Percentiles rank a stretch among this genome's conserved stretches.
phyloP scores from a whole-genome alignment of 192 early-diverging fungal genomes.

The Umbelopsis vinacea region DNA sequence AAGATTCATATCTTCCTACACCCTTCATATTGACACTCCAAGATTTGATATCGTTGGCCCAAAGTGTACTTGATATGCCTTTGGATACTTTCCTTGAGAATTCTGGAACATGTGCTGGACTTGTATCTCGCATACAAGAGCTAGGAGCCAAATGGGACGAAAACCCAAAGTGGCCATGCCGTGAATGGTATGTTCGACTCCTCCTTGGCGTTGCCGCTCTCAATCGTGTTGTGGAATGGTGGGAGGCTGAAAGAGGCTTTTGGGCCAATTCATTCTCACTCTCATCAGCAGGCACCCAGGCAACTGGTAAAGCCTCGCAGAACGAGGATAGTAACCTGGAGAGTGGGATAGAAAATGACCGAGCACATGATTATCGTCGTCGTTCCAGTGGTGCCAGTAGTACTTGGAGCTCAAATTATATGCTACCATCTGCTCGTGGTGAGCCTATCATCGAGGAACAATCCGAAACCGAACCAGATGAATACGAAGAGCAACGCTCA shows the following conservation, averaged over 20 bases:
- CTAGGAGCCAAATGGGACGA: slow-evolving; percentile 67
- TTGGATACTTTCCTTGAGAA: slow-evolving; percentile 62
- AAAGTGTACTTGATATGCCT: slow-evolving; percentile 73
- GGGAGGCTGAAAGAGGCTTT: slow-evolving; percentile 74
- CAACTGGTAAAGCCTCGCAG: not conserved
- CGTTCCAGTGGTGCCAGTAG: slow-evolving; percentile 7
- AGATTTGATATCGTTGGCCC: slow-evolving; percentile 72
- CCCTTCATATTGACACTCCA: slow-evolving; percentile 66
- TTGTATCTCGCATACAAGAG: slow-evolving; percentile 60
- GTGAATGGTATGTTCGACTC: slow-evolving; percentile 63
- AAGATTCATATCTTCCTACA: slow-evolving; percentile 55
- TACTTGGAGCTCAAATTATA: slow-evolving; percentile 1
- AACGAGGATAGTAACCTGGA: not conserved
- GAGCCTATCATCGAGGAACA: not conserved
- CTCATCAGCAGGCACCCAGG: not conserved
- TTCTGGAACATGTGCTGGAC: slow-evolving; percentile 58
- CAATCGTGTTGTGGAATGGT: slow-evolving; percentile 76
- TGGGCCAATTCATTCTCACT: slow-evolving; percentile 49
- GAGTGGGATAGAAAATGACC: not conserved
- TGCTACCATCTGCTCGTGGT: not conserved
- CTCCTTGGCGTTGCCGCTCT: slow-evolving; percentile 75
- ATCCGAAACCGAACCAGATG: slow-evolving; percentile 12
- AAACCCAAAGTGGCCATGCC: slow-evolving; percentile 68
- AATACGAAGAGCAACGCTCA: slow-evolving; percentile 5
- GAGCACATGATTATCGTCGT: not conserved